Conservation (phyloP, 164 flowering plant species). For the Vitis rupestris region DNA sequence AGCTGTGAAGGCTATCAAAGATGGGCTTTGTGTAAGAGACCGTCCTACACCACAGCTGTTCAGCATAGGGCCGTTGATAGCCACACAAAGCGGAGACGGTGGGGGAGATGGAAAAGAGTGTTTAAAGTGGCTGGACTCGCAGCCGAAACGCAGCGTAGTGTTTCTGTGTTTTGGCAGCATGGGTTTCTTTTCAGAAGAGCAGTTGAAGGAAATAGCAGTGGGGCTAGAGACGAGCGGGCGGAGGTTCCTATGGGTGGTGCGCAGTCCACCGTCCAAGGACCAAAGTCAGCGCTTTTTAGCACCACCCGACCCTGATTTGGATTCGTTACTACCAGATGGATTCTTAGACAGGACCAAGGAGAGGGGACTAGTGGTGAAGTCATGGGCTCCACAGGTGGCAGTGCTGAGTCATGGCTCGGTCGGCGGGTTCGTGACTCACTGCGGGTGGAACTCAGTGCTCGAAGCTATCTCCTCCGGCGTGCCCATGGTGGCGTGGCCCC, state of each 20-base stretch:
- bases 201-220: background rate
- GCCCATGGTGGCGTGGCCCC: slow-evolving; percentile 4
- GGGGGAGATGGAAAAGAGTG: background rate
- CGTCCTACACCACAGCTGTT: background rate
- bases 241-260: background rate
- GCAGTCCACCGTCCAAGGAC: background rate
- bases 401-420: no score
- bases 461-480: background rate
- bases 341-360: no score
- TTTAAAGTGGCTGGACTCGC: background rate
- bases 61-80: background rate
- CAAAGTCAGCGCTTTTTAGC: no score
- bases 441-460: background rate
- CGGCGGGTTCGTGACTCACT: no score
- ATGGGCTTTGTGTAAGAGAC: background rate
- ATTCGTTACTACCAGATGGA: no score
- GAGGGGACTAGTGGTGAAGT: no score
- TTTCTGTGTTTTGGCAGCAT: slow-evolving; percentile 1
- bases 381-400: no score
- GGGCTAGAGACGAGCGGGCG: background rate
- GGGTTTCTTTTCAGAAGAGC: background rate
- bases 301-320: no score
- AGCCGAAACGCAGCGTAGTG: background rate
- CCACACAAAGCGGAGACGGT: background rate
- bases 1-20: background rate